A percentile compares a stretch with the other conserved stretches of the same genome.
phyloP scores from a whole-genome alignment of 2,329 filamentous ascomycete species.

The Pseudogymnoascus sp. region DNA sequence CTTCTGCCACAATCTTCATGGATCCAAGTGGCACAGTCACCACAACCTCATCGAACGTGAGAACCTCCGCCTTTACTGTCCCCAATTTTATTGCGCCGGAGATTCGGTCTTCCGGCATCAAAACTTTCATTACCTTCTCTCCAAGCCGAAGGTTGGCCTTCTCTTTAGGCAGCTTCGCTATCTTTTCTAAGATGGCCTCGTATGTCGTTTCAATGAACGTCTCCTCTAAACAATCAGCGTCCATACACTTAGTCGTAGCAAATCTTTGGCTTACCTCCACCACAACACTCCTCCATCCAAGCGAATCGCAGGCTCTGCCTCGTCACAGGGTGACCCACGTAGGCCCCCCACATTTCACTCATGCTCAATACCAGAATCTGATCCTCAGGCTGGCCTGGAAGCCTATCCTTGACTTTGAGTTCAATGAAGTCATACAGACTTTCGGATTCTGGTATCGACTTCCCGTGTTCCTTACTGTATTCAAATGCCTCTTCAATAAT shows the following conservation, averaged over 20 bases:
- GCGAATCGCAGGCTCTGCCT: conserved; percentile 49
- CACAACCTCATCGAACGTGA: conserved; percentile 37
- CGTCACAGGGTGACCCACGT: conserved; percentile 42
- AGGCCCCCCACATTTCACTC: conserved; percentile 42
- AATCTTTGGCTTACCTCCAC: conserved; percentile 33
- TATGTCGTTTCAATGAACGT: conserved; percentile 23
- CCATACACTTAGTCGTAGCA: not conserved
- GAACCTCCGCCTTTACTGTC: conserved; percentile 16
- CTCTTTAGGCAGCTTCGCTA: conserved; percentile 23
- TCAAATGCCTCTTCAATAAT: conserved; percentile 47
- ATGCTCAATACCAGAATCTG: conserved; percentile 34
- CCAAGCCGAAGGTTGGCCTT: conserved; percentile 21
- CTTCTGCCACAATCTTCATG: conserved; percentile 34
- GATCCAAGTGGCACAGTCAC: conserved; percentile 46
- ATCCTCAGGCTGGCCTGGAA: conserved; percentile 32
- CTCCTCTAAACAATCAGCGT: conserved; percentile 13
- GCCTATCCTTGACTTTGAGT: conserved; percentile 39
- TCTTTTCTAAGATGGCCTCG: conserved; percentile 23
- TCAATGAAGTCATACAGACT: conserved; percentile 48
- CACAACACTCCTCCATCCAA: conserved; percentile 51
- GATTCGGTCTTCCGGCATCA: not conserved
- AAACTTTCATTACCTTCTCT: conserved; percentile 21
- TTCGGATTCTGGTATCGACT: conserved; percentile 38
- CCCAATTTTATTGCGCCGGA: conserved; percentile 13
- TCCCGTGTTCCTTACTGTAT: conserved; percentile 42